phyloP scores from a whole-genome alignment of 805 yeast species.

The Kluyveromyces aestuarii region DNA sequence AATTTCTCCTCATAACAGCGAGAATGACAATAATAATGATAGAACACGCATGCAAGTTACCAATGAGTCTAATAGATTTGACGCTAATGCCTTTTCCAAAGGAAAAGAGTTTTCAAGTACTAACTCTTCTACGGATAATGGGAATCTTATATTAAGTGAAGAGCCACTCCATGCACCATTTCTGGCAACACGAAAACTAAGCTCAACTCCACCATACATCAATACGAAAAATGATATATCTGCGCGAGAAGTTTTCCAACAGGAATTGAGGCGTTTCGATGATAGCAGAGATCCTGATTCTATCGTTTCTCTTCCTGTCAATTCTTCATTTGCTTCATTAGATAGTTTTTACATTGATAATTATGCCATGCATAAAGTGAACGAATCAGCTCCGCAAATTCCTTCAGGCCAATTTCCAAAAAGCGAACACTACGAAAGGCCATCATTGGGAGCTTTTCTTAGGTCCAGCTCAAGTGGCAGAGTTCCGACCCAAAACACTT shows the following conservation, averaged over 20 bases:
- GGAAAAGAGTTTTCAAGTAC: background rate
- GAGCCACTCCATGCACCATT: slow-evolving; percentile 1
- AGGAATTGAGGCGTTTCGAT: slow-evolving; percentile 19
- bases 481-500: slow-evolving; percentile 1
- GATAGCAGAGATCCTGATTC: slow-evolving; percentile 27
- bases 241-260: slow-evolving; percentile 14
- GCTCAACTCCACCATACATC: background rate
- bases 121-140: slow-evolving; percentile 7
- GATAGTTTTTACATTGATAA: slow-evolving; percentile 60
- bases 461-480: background rate
- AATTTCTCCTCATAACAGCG: slow-evolving; percentile 2
- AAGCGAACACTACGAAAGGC: background rate
- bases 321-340: slow-evolving; percentile 70
- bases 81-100: background rate
- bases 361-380: slow-evolving; percentile 27
- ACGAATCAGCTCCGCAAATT: background rate
- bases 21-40: background rate
- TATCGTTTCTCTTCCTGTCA: slow-evolving; percentile 58
- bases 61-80: background rate
- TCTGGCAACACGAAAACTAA: background rate
- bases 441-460: background rate
- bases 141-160: slow-evolving; percentile 23
- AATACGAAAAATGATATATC: slow-evolving; percentile 2
- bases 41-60: background rate
- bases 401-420: background rate